Base-by-base conservation (phyloP, 176 grass and related monocot species). In the Hordeum vulgare region DNA sequence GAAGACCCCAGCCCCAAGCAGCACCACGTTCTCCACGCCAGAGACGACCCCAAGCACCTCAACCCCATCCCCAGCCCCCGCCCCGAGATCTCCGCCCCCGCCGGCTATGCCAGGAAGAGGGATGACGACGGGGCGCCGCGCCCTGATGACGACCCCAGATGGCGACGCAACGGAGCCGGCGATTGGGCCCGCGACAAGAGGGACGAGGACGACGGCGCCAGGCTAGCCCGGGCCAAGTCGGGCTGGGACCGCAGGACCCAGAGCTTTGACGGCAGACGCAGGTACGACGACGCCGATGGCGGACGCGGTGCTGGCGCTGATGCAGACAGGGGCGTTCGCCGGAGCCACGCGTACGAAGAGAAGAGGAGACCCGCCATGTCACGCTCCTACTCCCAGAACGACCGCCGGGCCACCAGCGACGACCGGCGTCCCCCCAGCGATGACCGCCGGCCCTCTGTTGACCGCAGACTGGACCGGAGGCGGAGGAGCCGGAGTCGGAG, bases 231-330 rank as follows among this genome's bases (percentile, higher is more conserved):
- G 51, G 24, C 40, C 17, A 89, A 61, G 42, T 80, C 86, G 2
- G 68, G 68, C 21, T 91, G 85, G 89, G 90, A 92, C 62, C 79
- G 86, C 49, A 83, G 86, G 79, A 83, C 17, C 83, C 67, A 83
- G 21, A 92, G 83, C 79, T 88, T 85, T 45, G 86, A 92, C 51
- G 77, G 60, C 0, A 92, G 83, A 80, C 75, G 72, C 2, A 85
- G 81, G 51, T 69, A 83, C 26, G 66, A 34, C 29, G 58, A 76
- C 26, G 82, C 10, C 3, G 64, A 56, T 2, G 71, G 51, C 8
- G 70, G 54, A 11, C 70, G 33, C 4, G 84, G 61, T 0, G 24
- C 33, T 1, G 61, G 14, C 2, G 83, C 13, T 15, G 84, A 40
- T 4, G 41, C 36, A 1, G 81, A 75, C 36, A 49, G 71, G 10